A percentile compares a stretch with the other conserved stretches of the same genome.
Evolutionary conservation across 2,329 filamentous ascomycete species (phyloP).

Genomic region (Alternaria sp.): DNA sequence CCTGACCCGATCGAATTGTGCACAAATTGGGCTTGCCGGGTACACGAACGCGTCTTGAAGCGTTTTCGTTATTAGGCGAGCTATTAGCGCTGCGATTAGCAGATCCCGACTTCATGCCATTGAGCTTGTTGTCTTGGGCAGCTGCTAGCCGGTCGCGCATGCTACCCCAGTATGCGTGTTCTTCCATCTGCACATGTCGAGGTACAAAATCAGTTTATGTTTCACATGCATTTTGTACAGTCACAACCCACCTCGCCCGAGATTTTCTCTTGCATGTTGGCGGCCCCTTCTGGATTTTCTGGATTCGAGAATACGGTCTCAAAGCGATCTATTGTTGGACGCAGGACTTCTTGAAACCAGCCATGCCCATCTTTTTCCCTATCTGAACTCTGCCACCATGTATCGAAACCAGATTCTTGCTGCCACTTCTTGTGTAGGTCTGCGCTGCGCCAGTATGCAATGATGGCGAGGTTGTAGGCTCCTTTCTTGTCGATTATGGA

Average conservation of each 20-base stretch:
- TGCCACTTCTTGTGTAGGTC: slow-evolving; percentile 46
- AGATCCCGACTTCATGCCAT: slow-evolving; percentile 28
- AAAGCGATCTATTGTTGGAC: slow-evolving; percentile 55
- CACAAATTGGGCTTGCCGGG: slow-evolving; percentile 53
- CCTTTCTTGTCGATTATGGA: slow-evolving; percentile 41
- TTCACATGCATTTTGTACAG: no score
- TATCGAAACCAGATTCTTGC: slow-evolving; percentile 47
- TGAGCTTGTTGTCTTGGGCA: slow-evolving; percentile 51
- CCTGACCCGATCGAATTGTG: slow-evolving; percentile 58
- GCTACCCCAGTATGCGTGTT: slow-evolving; percentile 60
- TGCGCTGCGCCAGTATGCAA: slow-evolving; percentile 54
- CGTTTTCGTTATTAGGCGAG: slow-evolving; percentile 3
- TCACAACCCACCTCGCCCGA: slow-evolving; percentile 45
- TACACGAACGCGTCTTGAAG: slow-evolving; percentile 41
- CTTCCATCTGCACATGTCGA: slow-evolving; percentile 35
- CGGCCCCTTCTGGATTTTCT: slow-evolving; percentile 52
- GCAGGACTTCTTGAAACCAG: slow-evolving; percentile 57
- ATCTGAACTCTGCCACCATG: slow-evolving; percentile 52
- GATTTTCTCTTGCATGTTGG: slow-evolving; percentile 52
- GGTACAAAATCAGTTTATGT: no score
- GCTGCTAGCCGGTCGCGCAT: slow-evolving; percentile 57
- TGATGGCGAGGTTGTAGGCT: slow-evolving; percentile 49
- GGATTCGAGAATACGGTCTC: slow-evolving; percentile 56
- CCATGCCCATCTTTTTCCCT: slow-evolving; percentile 41
- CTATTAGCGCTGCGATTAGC: neutral